Evolutionary conservation across 176 grass and related monocot species (phyloP).

Genomic region (Oryza coarctata): DNA sequence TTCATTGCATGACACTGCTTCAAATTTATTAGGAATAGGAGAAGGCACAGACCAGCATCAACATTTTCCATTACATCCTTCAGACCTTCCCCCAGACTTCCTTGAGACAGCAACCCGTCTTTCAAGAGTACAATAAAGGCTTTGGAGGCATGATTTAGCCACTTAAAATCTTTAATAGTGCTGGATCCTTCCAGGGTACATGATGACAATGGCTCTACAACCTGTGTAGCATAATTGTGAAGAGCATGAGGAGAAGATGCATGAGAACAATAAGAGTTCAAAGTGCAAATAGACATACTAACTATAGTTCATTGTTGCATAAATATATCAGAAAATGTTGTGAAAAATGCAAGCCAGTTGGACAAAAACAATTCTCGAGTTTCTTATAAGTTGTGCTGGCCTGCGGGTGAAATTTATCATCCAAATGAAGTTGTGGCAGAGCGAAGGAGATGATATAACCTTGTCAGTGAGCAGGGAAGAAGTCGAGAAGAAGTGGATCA

Average conservation of each 20-base stretch:
- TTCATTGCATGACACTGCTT: neutral
- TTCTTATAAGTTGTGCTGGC: neutral
- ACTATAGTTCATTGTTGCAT: neutral
- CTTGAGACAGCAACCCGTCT: constrained; percentile 59
- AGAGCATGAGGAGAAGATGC: neutral
- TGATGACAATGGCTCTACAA: constrained; percentile 54
- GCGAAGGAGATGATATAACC: neutral
- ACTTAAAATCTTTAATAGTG: constrained; percentile 73
- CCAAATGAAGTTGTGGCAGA: neutral
- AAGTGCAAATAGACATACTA: constrained; percentile 1
- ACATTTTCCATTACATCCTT: constrained; percentile 77
- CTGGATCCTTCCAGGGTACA: constrained; percentile 45
- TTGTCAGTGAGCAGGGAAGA: constrained; percentile 69
- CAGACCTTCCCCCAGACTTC: constrained; percentile 45
- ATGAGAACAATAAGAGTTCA: neutral
- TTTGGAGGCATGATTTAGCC: constrained; percentile 58
- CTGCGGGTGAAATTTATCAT: neutral
- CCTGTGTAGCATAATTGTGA: constrained; percentile 34
- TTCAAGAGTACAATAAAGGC: constrained; percentile 64
- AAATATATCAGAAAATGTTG: neutral
- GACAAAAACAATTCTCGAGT: neutral
- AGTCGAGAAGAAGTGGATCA: constrained; percentile 78
- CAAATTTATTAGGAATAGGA: constrained; percentile 5
- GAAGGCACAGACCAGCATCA: constrained; percentile 63
- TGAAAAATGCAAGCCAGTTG: neutral